Conservation (phyloP, 108 stramenopile species). For the Aurantiochytrium sp. region DNA sequence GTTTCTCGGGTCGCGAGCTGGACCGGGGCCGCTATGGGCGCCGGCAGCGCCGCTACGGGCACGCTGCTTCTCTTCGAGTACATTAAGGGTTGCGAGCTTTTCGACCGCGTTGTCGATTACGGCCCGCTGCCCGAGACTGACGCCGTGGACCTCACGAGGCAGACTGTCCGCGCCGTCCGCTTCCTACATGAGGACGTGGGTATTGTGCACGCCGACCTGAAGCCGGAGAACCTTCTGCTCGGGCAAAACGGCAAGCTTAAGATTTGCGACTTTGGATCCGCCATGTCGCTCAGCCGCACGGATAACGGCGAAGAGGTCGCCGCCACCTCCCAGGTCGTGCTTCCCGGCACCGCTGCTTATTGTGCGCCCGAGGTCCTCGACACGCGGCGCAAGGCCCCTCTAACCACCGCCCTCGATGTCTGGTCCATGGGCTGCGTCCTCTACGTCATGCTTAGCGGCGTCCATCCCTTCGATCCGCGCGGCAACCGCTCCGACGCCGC, state of each 20-base stretch:
- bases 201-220: background rate
- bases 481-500: background rate
- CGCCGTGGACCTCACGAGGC: background rate
- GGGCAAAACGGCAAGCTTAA: background rate
- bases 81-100: background rate
- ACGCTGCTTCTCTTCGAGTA: background rate
- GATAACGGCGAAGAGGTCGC: background rate
- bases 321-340: background rate
- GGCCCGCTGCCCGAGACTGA: background rate
- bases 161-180: background rate
- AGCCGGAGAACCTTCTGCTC: slow-evolving; percentile 21
- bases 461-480: background rate
- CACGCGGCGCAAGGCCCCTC: background rate
- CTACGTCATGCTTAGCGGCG: background rate
- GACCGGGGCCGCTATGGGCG: too few species aligned
- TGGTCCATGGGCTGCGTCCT: slow-evolving; percentile 5
- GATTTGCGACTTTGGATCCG: slow-evolving; percentile 3
- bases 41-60: too few species aligned
- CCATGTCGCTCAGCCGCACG: background rate
- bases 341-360: background rate
- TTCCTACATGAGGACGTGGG: background rate
- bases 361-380: slow-evolving; percentile 3
- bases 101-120: background rate
- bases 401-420: background rate
- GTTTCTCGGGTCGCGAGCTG: background rate